Base-by-base conservation (phyloP, 306 rosid species). In the Cyclanthera cordifolia region DNA sequence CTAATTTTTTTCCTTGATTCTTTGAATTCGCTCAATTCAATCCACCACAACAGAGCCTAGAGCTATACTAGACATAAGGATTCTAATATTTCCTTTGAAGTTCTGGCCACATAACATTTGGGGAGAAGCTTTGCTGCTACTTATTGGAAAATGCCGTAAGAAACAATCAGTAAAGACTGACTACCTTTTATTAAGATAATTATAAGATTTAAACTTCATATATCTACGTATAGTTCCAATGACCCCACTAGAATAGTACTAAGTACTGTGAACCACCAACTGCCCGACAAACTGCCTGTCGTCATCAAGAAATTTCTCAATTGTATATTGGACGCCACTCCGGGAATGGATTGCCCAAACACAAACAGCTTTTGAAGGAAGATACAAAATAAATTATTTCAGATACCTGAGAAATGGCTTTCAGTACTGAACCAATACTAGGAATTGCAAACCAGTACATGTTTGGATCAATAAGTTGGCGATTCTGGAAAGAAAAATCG, bases 401-500 rank as follows among this genome's bases (percentile, higher is more conserved):
- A 60, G 37, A 77, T 87, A 90, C 99, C 96, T 93, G 94, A 73
- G 87, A 78, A 59, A 93, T 85, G 71, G 91, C 95, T 78, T 83
- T 90, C 12, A 90, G 94, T 68, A 86, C 77, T 43, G 95, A 75
- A 73, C 99, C 99, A 41, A 93, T 85, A 81, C 82, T 87, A 75
- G 99, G 94, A 81, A 93, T 86, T 66, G 85, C 84, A 11, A 88
- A 86, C 95, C 96, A 86, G 80, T 90, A 86, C 80, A 80, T 78
- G 82, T 78, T 86, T 68, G 83, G 90, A 84, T 93, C 96, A 72
- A 93, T 85, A 76, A 90, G 94, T 72, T 93, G 94, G 69, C 94
- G 87, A 72, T 84, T 87, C 96, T 90, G 87, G 72, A 79, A 54
- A 41, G 46, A 45, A 24, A 73, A 70, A 64, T 19, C 75, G 61